These are phyloP conservation scores for Neopestalotiopsis clavispora DNA, from an alignment of 2,329 filamentous ascomycete species.

Conservation along the genomic window DNA sequence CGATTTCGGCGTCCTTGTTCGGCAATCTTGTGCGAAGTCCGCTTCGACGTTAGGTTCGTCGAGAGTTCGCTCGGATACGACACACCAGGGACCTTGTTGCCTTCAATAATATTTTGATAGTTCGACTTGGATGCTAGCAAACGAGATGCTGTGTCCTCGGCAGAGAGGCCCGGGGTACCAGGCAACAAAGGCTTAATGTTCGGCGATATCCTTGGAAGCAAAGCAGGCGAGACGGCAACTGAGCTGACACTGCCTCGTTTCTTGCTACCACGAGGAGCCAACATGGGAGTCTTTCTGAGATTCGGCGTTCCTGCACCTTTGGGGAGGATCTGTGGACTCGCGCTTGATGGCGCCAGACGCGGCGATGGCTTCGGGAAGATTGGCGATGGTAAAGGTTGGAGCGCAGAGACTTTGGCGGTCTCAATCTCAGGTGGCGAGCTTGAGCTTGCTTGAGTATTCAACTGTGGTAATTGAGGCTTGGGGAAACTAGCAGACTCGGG, in stretches of 20 bases:
- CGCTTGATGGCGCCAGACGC: slow-evolving; percentile 58
- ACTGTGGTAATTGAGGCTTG: slow-evolving; percentile 50
- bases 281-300: slow-evolving; percentile 58
- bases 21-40: slow-evolving; percentile 96
- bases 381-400: slow-evolving; percentile 56
- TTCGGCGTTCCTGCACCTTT: slow-evolving; percentile 50
- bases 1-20: slow-evolving; percentile 94
- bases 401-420: slow-evolving; percentile 55
- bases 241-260: slow-evolving; percentile 76
- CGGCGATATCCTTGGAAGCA: slow-evolving; percentile 88
- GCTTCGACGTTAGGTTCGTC: slow-evolving; percentile 92
- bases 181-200: slow-evolving; percentile 92
- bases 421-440: slow-evolving; percentile 43
- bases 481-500: slow-evolving; percentile 70
- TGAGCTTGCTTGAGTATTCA: slow-evolving; percentile 57
- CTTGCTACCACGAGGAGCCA: slow-evolving; percentile 63
- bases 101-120: slow-evolving; percentile 96
- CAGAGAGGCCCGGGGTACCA: slow-evolving; percentile 54
- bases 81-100: slow-evolving; percentile 86
- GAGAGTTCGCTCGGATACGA: slow-evolving; percentile 90
- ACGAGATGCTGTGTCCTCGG: slow-evolving; percentile 68
- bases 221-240: slow-evolving; percentile 81
- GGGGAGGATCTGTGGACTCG: slow-evolving; percentile 68
- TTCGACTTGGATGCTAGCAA: slow-evolving; percentile 94
- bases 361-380: slow-evolving; percentile 43